Base-by-base conservation (phyloP, 2,329 filamentous ascomycete species). In the Claviceps sp. region DNA sequence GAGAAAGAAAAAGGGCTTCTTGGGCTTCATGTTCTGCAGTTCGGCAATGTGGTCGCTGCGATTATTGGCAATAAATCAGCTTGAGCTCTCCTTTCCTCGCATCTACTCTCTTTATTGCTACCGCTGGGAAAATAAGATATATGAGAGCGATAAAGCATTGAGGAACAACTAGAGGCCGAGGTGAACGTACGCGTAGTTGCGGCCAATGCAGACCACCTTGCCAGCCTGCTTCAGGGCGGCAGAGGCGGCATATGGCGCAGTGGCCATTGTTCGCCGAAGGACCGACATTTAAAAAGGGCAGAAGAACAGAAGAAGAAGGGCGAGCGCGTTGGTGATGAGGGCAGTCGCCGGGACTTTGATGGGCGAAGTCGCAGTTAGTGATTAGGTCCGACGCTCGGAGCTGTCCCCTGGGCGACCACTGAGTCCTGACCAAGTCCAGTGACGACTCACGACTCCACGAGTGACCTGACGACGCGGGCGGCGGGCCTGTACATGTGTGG, bases 1-100 rank as follows among this genome's bases (percentile, higher is more conserved):
- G 60, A 97, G 80, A 78, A 98, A 98, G 82, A 96, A 98, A 73
- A 98, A 97, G 26, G 93, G 93, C 70, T 96, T 89, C 68, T 93
- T 94, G 49, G 93, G 93, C 58, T 82, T 82, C 55, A 78, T 76
- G 69, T 85, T 95, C 70, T 89, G 89, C 60, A 98, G 79, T 74
- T 98, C 93, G 57, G 85, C 81, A 65, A 97, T 85, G 71, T 98
- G 93, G 69, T 95, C 93, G 62, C 88, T 93, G 47, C 5, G 7
- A 30, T 30, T 30, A 30, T 30, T 30, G 26, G 26, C 8, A 7
- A 18, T 8, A 47, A 41, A 14, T 24, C 46, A 42, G 34, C 48
- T 36, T 53, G 45, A 26, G 44, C 41, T 37, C 34, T 14, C 4
- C 20, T 13, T 38, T 38, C n/a, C 20, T 37, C 47, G 26, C 7